Conservation (phyloP, 106 monocot species). For the Dendrobium officinale region DNA sequence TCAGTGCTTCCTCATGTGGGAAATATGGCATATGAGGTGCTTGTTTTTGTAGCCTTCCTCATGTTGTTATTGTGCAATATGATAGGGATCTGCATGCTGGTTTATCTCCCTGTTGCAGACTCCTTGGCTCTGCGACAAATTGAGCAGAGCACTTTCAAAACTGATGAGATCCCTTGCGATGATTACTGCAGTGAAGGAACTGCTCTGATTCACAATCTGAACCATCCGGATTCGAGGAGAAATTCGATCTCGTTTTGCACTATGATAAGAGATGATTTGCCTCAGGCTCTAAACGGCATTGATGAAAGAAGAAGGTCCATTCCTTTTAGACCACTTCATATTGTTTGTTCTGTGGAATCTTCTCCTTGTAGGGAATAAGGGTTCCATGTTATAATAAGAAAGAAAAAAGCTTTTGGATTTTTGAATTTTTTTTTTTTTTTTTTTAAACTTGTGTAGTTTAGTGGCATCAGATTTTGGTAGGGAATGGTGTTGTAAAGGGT, state of each 20-base stretch:
- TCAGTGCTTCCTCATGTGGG: slow-evolving; percentile 53
- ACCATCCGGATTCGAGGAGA: slow-evolving; percentile 25
- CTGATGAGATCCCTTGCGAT: slow-evolving; percentile 41
- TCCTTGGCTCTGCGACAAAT: slow-evolving; percentile 49
- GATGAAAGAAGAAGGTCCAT: neutral
- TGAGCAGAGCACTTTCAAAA: slow-evolving; percentile 12
- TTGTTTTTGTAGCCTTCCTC: slow-evolving; percentile 67
- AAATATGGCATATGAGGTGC: slow-evolving; percentile 27
- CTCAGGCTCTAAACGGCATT: neutral
- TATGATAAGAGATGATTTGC: slow-evolving; percentile 35
- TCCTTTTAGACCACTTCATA: neutral
- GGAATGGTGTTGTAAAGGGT: neutral
- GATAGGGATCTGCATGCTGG: slow-evolving; percentile 63
- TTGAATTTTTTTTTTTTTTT: too few relatives aligned
- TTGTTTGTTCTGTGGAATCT: neutral
- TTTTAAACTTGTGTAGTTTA: neutral
- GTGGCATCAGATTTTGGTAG: neutral
- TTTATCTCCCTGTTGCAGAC: slow-evolving; percentile 72
- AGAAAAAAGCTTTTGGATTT: neutral
- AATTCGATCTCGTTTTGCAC: slow-evolving; percentile 65
- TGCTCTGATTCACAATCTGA: slow-evolving; percentile 29
- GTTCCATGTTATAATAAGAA: neutral
- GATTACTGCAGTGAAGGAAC: slow-evolving; percentile 39
- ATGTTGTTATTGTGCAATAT: slow-evolving; percentile 35
- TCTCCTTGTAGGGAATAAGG: neutral